Percentiles rank a stretch among this genome's conserved stretches.
Evolutionary conservation across 1,284 basidiomycete species (phyloP).

Genomic region (Microbotryum lychnidis-dioicae): DNA sequence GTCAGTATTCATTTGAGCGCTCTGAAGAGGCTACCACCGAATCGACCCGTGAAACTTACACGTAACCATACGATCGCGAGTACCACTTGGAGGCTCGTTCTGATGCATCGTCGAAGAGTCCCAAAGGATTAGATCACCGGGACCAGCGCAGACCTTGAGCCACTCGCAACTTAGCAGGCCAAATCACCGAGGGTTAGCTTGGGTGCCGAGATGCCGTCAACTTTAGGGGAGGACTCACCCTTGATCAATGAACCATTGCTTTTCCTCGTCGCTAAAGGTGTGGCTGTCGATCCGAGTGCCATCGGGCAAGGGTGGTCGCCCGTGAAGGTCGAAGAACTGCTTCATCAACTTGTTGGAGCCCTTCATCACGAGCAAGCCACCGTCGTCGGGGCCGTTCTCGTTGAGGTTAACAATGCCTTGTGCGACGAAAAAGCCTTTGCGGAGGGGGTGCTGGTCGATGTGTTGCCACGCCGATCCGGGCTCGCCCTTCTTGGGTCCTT

Average conservation of each 20-base stretch:
- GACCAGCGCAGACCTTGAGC: slow-evolving; percentile 18
- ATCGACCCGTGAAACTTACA: not conserved
- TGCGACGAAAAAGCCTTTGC: slow-evolving; percentile 40
- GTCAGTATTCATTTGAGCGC: not conserved
- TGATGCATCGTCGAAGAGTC: slow-evolving; percentile 30
- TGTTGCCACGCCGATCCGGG: slow-evolving; percentile 37
- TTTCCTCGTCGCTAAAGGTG: slow-evolving; percentile 9
- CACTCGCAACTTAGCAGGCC: not conserved
- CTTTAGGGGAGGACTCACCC: slow-evolving; percentile 1
- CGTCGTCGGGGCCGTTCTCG: slow-evolving; percentile 42
- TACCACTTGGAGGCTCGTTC: slow-evolving; percentile 9
- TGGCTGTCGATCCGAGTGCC: slow-evolving; percentile 9
- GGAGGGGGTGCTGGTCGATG: slow-evolving; percentile 28
- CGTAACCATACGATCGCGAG: slow-evolving; percentile 18
- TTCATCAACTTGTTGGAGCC: slow-evolving; percentile 38
- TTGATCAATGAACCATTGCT: slow-evolving; percentile 21
- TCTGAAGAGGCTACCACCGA: not conserved
- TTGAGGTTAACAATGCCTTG: slow-evolving; percentile 44
- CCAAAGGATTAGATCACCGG: slow-evolving; percentile 26
- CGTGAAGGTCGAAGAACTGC: slow-evolving; percentile 40
- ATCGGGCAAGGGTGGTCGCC: slow-evolving; percentile 7
- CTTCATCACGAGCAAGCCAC: slow-evolving; percentile 43
- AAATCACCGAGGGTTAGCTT: too few relatives aligned
- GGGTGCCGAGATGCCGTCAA: too few relatives aligned
- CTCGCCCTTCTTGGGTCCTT: not conserved